Base-by-base conservation (phyloP, 2,329 filamentous ascomycete species). In the Cadophora malorum region DNA sequence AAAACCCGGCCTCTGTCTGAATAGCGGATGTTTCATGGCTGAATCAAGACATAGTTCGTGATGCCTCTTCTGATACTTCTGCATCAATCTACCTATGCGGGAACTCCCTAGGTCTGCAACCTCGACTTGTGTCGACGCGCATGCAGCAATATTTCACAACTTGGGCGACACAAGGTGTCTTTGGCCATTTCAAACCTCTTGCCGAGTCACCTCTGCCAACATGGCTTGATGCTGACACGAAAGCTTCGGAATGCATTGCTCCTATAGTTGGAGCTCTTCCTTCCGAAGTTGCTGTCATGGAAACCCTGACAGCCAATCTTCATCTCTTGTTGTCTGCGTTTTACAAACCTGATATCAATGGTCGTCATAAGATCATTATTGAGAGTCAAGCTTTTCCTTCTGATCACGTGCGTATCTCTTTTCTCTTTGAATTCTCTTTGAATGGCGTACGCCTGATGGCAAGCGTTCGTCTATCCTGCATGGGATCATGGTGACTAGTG, bases 351-450 rank as follows among this genome's bases (percentile, higher is more conserved):
- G 89, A 87, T 8, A 73, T 85, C 80, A 80, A 80, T 49, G 80
- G 80, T 23, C 78, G 78, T 64, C 90, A 89, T 78, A 94, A 93
- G 79, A 91, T 95, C 71, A 90, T 94, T 68, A 83, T 94, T 35
- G 92, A 95, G 78, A 88, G 87, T 70, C 94, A 93, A 76, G 91
- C 92, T 0, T 95, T 95, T 75, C 92, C 92, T 0, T 92, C 90
- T 78, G 92, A 95, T 78, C 90, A 93, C 81, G 90, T 92, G 84
- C 73, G 85, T 76, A 55, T n/a, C 41, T 33, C 49, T 66, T 66
- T 66, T 68, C 41, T 65, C 21, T 41, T 38, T 49, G 23, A 45
- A 25, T 66, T 68, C 41, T 65, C 21, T 41, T 38, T 49, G 23
- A 45, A 25, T 52, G 35, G 21, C 28, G 33, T 49, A 19, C 41